phyloP scores from a whole-genome alignment of 192 early-diverging fungal species.

The Umbelopsis ramanniana region DNA sequence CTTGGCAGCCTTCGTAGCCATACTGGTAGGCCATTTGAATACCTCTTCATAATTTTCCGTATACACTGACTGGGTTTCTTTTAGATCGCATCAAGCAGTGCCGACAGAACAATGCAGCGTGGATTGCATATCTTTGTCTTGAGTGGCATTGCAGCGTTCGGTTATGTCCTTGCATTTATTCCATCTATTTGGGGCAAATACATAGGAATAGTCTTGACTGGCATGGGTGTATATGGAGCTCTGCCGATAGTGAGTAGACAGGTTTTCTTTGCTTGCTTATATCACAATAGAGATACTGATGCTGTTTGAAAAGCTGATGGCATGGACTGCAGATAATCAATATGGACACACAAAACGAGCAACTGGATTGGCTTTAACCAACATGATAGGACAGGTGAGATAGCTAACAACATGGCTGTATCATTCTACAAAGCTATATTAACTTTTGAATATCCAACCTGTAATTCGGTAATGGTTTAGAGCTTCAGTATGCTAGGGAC shows the following conservation, averaged over 20 bases:
- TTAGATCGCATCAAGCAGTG: background rate
- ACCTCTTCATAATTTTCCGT: too few relatives aligned
- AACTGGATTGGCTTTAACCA: slow-evolving; percentile 52
- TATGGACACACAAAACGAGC: slow-evolving; percentile 63
- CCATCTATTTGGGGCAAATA: slow-evolving; percentile 10
- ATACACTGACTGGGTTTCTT: too few relatives aligned
- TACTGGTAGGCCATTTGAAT: background rate
- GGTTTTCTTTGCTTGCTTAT: background rate
- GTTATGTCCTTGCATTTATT: slow-evolving; percentile 10
- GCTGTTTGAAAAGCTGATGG: background rate
- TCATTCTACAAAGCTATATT: too few relatives aligned
- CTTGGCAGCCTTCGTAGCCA: slow-evolving; percentile 27
- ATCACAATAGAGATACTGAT: background rate
- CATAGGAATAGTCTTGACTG: slow-evolving; percentile 1
- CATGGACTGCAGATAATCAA: slow-evolving; percentile 65
- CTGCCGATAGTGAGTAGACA: background rate
- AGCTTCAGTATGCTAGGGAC: slow-evolving; percentile 57
- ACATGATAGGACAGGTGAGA: slow-evolving; percentile 52
- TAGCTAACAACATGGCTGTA: background rate
- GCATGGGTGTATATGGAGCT: slow-evolving; percentile 1
- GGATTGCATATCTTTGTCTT: slow-evolving; percentile 46
- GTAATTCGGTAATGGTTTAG: background rate
- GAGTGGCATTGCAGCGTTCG: slow-evolving; percentile 21
- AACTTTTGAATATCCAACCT: background rate
- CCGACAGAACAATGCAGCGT: slow-evolving; percentile 36